Conservation (phyloP, 108 stramenopile species). For the Skeletonema tropicum region DNA sequence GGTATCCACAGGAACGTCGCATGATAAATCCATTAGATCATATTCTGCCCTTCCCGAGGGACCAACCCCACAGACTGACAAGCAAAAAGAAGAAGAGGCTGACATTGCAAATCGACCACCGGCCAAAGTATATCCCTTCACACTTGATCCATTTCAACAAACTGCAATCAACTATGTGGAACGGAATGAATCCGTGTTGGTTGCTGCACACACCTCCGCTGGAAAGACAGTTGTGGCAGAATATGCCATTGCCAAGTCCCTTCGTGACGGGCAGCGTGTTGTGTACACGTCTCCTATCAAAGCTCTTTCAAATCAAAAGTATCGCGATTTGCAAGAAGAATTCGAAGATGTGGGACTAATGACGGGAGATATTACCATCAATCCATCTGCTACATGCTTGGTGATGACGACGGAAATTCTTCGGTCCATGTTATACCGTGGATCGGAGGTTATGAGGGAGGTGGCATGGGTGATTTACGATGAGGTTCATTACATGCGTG, state of each 20-base stretch:
- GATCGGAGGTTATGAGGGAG: constrained; percentile 96
- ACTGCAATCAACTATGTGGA: constrained; percentile 94
- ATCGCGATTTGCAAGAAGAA: constrained; percentile 95
- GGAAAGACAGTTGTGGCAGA: constrained; percentile 93
- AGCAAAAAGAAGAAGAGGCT: not conserved
- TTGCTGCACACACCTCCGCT: constrained; percentile 94
- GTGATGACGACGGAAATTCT: constrained; percentile 99
- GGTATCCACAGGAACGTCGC: constrained; percentile 83
- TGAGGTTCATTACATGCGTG: constrained; percentile 99
- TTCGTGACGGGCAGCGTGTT: constrained; percentile 93
- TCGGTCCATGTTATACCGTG: constrained; percentile 98
- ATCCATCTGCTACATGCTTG: constrained; percentile 93
- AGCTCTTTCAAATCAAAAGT: constrained; percentile 98
- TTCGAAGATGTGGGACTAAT: constrained; percentile 96
- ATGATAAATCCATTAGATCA: constrained; percentile 86
- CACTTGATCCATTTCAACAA: constrained; percentile 96
- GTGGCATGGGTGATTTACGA: constrained; percentile 98
- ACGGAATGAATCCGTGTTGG: constrained; percentile 93
- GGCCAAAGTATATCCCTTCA: constrained; percentile 95
- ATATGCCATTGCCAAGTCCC: constrained; percentile 97
- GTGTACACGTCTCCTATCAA: constrained; percentile 99
- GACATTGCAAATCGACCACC: constrained; percentile 51
- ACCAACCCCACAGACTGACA: constrained; percentile 43
- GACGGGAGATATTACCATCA: constrained; percentile 99
- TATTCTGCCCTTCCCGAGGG: constrained; percentile 83